These are phyloP conservation scores for Daldinia decipiens DNA, from an alignment of 495 filamentous ascomycete species.

Conservation along the genomic window DNA sequence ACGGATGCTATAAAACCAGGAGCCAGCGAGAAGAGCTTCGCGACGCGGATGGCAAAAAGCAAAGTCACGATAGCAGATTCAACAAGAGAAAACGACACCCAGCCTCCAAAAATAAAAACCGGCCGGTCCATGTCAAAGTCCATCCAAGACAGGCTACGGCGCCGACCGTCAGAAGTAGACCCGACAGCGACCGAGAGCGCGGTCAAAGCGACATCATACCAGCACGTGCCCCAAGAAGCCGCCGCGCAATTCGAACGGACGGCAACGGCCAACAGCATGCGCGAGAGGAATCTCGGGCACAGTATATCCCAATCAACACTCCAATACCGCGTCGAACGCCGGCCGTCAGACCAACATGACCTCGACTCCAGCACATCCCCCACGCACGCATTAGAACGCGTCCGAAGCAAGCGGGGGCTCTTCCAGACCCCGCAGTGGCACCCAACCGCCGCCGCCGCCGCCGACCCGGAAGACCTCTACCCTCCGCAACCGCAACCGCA, in stretches of 20 bases:
- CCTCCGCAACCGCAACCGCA: background rate
- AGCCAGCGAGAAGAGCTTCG: conserved; percentile 33
- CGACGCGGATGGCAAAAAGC: conserved; percentile 31
- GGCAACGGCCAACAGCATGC: conserved; percentile 54
- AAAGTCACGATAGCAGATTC: conserved; percentile 11
- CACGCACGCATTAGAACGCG: conserved; percentile 41
- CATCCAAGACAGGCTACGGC: conserved; percentile 38
- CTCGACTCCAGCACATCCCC: conserved; percentile 28
- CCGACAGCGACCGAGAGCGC: conserved; percentile 7
- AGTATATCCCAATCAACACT: conserved; percentile 54
- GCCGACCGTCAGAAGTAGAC: conserved; percentile 17
- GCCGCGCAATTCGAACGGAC: conserved; percentile 61
- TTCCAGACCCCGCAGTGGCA: conserved; percentile 11
- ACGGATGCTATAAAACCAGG: background rate
- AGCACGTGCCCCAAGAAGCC: conserved; percentile 58
- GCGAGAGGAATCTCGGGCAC: conserved; percentile 48
- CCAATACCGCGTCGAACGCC: conserved; percentile 47
- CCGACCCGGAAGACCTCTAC: background rate
- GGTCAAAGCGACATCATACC: conserved; percentile 11
- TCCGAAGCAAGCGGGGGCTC: conserved; percentile 29
- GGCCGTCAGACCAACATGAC: conserved; percentile 23
- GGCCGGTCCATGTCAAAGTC: conserved; percentile 35
- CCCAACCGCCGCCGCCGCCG: background rate
- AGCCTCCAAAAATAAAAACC: conserved; percentile 18
- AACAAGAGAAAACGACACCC: conserved; percentile 10